phyloP scores from a whole-genome alignment of 164 flowering plant genomes.

The Aristolochia contorta region DNA sequence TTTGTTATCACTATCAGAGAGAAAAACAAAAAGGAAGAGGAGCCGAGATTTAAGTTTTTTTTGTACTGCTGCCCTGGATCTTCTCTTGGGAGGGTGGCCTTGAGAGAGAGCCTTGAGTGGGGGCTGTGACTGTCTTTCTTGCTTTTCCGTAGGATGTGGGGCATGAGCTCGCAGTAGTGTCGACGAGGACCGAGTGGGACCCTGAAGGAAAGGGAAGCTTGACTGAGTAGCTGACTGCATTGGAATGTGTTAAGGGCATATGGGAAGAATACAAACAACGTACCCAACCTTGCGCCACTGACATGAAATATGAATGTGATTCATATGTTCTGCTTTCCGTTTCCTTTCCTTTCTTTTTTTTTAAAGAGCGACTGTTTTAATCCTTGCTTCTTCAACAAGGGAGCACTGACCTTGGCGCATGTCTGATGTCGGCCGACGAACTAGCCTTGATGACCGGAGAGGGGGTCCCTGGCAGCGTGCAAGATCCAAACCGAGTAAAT shows the following conservation, averaged over 20 bases:
- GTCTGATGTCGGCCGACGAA: too few species aligned
- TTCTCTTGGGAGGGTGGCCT: neutral
- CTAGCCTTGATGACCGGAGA: too few species aligned
- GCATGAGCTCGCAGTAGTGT: neutral
- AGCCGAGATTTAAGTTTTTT: neutral
- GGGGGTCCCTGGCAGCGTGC: too few species aligned
- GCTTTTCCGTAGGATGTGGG: neutral
- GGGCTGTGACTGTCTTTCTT: neutral
- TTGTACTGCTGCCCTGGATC: too few species aligned
- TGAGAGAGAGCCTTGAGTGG: too few species aligned
- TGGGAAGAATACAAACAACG: slow-evolving; percentile 2
- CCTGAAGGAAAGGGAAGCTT: neutral
- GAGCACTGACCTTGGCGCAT: too few species aligned
- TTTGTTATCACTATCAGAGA: neutral
- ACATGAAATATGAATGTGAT: neutral
- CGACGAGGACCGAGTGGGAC: neutral
- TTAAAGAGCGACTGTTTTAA: too few species aligned
- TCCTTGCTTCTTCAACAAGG: too few species aligned
- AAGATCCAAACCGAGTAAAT: too few species aligned
- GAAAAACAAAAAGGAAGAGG: neutral
- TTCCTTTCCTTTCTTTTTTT: too few species aligned
- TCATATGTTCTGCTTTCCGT: neutral
- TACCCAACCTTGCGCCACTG: slow-evolving; percentile 1
- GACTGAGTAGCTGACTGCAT: slow-evolving; percentile 3
- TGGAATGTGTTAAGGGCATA: neutral